Evolutionary conservation across 2,329 filamentous ascomycete genomes (phyloP), one percentile per base, ranked within the genome.

Genomic region (Venturiaceae sp.): DNA sequence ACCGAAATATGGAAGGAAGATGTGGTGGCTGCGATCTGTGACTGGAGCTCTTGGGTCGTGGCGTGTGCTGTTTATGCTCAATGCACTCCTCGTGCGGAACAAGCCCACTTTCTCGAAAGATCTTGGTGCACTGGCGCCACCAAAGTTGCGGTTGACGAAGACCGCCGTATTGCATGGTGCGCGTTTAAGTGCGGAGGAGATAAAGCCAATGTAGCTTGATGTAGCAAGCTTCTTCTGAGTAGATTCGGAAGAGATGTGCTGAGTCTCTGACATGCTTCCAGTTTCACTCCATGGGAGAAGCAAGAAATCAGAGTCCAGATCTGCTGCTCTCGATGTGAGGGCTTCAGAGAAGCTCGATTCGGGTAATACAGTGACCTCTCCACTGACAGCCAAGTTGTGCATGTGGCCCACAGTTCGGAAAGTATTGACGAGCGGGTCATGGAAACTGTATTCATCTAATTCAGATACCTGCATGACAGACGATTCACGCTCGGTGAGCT

Each of bases 401-500:
- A 96, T 82, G 62, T 88, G 87, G 1, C 90, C 90, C 64, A 96
- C 92, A 0, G 90, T 90, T 53, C 88, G 84, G 79, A 96, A 96
- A 0, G 90, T 88, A 68, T 95, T 96, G 58, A 96, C 84, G 3
- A 97, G 86, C 0, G 92, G 90, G 66, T 97, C 92, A 65, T 64
- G 70, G 63, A 64, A 77, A 66, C 66, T 75, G 71, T 72, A 82
- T 53, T 94, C 89, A 39, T 91, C 87, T 3, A 86, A 80, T 67
- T 95, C 90, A 0, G 90, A 86, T 11, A 95, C 90, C 65, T 90
- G 87, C 92, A 97, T 97, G 65, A 96, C 92, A 19, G 91, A 92
- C 0, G 92, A 96, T 44, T 90, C 88, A 80, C 92, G 90, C 65
- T 96, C 92, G 0, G 90, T 95, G 13, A 97, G 81, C 67, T 95